Base-by-base conservation (phyloP, 192 early-diverging fungal genomes). In the Pilaira anomala region DNA sequence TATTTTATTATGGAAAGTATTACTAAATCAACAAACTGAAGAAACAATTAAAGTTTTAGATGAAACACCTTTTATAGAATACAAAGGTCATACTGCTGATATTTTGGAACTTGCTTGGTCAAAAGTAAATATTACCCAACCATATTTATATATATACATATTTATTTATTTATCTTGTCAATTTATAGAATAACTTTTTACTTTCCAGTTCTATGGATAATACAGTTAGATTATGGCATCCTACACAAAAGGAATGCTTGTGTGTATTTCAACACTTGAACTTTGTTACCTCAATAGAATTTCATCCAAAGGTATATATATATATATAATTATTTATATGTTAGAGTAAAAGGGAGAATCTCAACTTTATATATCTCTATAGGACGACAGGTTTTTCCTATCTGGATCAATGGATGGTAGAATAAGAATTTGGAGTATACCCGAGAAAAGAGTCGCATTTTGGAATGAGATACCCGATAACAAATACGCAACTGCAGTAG, bases 161-260 rank as follows among this genome's bases (percentile, higher is more conserved):
- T n/a, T n/a, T n/a, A n/a, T n/a, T n/a, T n/a, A n/a, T n/a, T n/a
- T n/a, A n/a, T n/a, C n/a, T n/a, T n/a, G n/a, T n/a, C n/a, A n/a
- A n/a, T n/a, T n/a, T n/a, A n/a, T n/a, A 77, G 60, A 88, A 88
- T 71, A 83, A 87, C 12, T 94, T 94, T 60, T 69, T 96, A 7
- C 72, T 92, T 39, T 87, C 88, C 13, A 86, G 90, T 14, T 91
- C 89, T 25, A 81, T 87, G 74, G 93, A 95, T 64, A 84, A 85
- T 49, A 91, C 88, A 0, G 93, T 94, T 64, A 76, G 91, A 25
- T 71, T 96, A 59, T 96, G 89, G 90, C 92, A 96, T 68, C 73
- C 88, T 18, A 78, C 78, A 44, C 75, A 84, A 12, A 77, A 78
- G 33, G 84, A 84, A 48, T 93, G 91, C 52, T 75, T 96, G 49